These are phyloP conservation scores for Alternaria rosae DNA, from an alignment of 2,329 filamentous ascomycete species.

Conservation along the genomic window DNA sequence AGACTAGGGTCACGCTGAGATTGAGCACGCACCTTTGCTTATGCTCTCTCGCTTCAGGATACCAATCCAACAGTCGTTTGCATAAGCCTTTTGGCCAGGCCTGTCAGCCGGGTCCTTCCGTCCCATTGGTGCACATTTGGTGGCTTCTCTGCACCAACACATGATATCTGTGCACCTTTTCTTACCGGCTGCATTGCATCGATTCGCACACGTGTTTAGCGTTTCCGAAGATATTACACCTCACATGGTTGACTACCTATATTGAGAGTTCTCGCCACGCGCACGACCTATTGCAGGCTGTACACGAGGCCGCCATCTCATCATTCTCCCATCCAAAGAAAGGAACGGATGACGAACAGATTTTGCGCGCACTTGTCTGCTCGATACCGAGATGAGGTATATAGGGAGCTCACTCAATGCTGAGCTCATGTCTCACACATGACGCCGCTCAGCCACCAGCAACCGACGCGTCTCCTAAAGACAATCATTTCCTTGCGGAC, in stretches of 20 bases:
- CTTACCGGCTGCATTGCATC: conserved; percentile 6
- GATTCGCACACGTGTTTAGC: neutral
- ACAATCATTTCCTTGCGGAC: neutral
- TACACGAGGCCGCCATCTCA: neutral
- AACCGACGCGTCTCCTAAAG: neutral
- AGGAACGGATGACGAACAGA: neutral
- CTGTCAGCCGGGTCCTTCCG: conserved; percentile 8
- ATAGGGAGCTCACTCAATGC: neutral
- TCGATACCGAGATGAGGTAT: neutral
- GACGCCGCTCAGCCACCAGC: conserved; percentile 2
- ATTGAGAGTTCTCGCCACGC: neutral
- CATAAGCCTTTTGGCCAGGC: conserved; percentile 8
- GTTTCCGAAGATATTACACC: neutral
- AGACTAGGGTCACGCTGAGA: conserved; percentile 3
- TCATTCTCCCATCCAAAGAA: neutral
- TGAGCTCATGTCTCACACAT: neutral
- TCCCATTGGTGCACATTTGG: conserved; percentile 7
- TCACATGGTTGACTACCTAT: neutral
- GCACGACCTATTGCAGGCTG: neutral
- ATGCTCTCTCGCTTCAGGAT: conserved; percentile 6
- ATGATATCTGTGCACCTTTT: neutral
- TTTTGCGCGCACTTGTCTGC: neutral
- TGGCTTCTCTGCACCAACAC: neutral
- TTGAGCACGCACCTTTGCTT: conserved; percentile 9
- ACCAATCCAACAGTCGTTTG: conserved; percentile 11